phyloP scores from a whole-genome alignment of 2,329 filamentous ascomycete species.

The Lachnellula hyalina region DNA sequence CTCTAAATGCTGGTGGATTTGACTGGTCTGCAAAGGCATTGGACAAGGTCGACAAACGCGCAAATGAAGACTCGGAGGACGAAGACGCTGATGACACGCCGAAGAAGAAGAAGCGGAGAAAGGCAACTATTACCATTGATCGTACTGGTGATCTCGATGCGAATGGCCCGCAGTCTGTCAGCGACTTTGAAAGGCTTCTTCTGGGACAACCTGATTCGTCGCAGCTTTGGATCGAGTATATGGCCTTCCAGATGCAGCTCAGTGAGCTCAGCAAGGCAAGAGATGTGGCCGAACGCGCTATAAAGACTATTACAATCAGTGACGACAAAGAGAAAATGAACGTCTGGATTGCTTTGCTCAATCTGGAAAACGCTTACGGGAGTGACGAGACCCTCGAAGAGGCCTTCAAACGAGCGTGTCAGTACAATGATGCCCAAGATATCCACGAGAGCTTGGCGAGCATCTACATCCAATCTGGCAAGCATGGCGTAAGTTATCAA shows the following conservation, averaged over 20 bases:
- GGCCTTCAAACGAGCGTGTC: conserved; percentile 85
- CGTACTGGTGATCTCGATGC: conserved; percentile 87
- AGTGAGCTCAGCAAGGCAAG: conserved; percentile 85
- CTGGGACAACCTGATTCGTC: conserved; percentile 93
- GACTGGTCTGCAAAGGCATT: conserved; percentile 77
- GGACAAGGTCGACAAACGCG: conserved; percentile 41
- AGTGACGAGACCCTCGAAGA: conserved; percentile 76
- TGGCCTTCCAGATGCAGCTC: conserved; percentile 95
- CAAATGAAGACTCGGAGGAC: conserved; percentile 42
- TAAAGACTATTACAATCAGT: conserved; percentile 84
- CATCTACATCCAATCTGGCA: conserved; percentile 91
- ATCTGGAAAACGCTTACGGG: conserved; percentile 88
- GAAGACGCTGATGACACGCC: conserved; percentile 34
- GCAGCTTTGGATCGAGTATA: conserved; percentile 90
- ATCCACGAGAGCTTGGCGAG: conserved; percentile 85
- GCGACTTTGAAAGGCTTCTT: conserved; percentile 89
- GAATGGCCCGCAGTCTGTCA: conserved; percentile 80
- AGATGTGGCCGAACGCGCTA: conserved; percentile 82
- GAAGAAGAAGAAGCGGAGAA: conserved; percentile 72
- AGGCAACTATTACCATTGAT: conserved; percentile 76
- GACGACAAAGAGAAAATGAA: conserved; percentile 92
- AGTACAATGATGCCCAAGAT: conserved; percentile 88
- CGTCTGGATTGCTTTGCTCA: conserved; percentile 90
- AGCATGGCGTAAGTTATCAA: conserved; percentile 63
- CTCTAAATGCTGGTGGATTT: conserved; percentile 71